Base-by-base conservation (phyloP, 1,284 basidiomycete genomes). In the Cystobasidiaceae sp. region DNA sequence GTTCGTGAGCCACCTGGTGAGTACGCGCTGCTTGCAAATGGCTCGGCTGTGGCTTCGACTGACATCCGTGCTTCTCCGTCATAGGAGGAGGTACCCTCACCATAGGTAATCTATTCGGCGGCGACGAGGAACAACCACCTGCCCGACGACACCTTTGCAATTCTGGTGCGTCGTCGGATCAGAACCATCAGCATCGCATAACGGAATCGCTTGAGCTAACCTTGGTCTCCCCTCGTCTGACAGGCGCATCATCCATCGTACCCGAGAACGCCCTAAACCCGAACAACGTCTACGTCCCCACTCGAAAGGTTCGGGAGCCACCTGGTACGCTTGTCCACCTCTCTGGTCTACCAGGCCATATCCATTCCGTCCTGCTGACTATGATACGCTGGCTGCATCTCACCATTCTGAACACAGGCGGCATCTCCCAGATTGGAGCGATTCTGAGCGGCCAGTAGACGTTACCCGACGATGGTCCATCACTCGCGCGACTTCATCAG, bases 1-100 rank as follows among this genome's bases (percentile, higher is more conserved):
- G 60, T 62, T 50, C 51, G 60, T 43, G 23, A 62, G 34, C 30
- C 23, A 33, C 46, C 49, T 25, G 60, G 56, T 59, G 19, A 23
- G 56, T 15, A 25, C 2, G 17, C 30, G 6, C 39, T 33, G 30
- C 21, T 28, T 11, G 5, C 27, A 25, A 17, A 8, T 41, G 27
- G 17, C 23, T 6, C 32, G 5, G 13, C n/a, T 25, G 28, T 8
- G 28, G 11, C 28, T 6, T 41, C 46, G 55, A 58, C 27, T 46
- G 3, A n/a, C 34, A 1, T 30, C n/a, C 21, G 9, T 48, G 9
- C 13, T 48, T 8, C 11, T 2, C 33, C 9, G 7, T n/a, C 13
- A 3, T 23, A 61, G 58, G 61, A 11, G 61, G 61, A 11, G 61
- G 61, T 15, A 54, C 61, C 19, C 25, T 43, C 13, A 50, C 51